A percentile compares a stretch with the other conserved stretches of the same genome.
Evolutionary conservation across 192 early-diverging fungal genomes (phyloP).

Genomic region (Podochytrium sp.): DNA sequence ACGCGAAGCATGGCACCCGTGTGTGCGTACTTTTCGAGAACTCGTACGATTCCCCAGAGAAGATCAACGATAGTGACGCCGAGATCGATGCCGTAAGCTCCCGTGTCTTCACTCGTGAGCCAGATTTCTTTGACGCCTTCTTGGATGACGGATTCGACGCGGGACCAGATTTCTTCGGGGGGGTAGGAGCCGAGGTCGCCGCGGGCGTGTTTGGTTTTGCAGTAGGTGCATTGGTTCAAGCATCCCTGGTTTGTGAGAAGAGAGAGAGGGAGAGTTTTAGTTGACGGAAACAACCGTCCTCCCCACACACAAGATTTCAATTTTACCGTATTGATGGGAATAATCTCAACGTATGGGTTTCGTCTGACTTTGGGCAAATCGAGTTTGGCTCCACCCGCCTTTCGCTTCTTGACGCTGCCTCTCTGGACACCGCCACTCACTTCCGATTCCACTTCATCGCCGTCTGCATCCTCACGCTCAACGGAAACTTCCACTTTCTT

Average conservation of each 20-base stretch:
- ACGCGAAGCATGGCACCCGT: slow-evolving; percentile 50
- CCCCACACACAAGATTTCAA: too few species aligned
- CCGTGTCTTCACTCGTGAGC: slow-evolving; percentile 64
- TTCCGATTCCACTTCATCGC: background rate
- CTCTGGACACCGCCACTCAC: slow-evolving; percentile 13
- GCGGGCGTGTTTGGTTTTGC: slow-evolving; percentile 54
- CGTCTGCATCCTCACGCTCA: background rate
- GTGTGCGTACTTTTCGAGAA: slow-evolving; percentile 42
- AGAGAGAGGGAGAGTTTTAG: too few species aligned
- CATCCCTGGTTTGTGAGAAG: slow-evolving; percentile 43
- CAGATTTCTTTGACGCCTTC: slow-evolving; percentile 66
- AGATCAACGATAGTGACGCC: slow-evolving; percentile 52
- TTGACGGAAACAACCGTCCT: too few species aligned
- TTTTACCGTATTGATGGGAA: slow-evolving; percentile 60
- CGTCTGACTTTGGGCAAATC: slow-evolving; percentile 60
- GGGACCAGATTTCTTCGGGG: slow-evolving; percentile 48
- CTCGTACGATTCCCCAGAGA: slow-evolving; percentile 48
- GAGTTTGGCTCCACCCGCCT: slow-evolving; percentile 56
- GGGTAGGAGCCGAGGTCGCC: slow-evolving; percentile 43
- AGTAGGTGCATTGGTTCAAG: slow-evolving; percentile 68
- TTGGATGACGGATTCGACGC: slow-evolving; percentile 50
- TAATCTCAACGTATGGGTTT: slow-evolving; percentile 63
- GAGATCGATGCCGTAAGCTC: slow-evolving; percentile 61
- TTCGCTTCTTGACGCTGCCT: slow-evolving; percentile 39
- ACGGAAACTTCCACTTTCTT: slow-evolving; percentile 30